Evolutionary conservation across 2,329 filamentous ascomycete genomes (phyloP).

Genomic region (Colletotrichum horii): DNA sequence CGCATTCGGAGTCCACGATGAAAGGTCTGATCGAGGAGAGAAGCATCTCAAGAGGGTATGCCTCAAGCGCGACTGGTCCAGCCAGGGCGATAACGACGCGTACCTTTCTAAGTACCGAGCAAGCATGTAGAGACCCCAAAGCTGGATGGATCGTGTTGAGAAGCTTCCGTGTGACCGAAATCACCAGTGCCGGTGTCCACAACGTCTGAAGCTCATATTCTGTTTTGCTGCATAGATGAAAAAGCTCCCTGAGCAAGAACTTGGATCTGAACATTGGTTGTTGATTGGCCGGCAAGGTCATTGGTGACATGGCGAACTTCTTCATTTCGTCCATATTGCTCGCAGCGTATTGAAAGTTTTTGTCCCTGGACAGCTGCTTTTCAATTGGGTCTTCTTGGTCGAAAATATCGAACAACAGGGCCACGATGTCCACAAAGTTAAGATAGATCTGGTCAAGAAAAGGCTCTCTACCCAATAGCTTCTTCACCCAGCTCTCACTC

Average conservation of each 20-base stretch:
- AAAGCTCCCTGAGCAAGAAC: constrained; percentile 76
- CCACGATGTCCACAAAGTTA: constrained; percentile 79
- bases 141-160: constrained; percentile 83
- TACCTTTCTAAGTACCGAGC: constrained; percentile 85
- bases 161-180: constrained; percentile 76
- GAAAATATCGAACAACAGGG: constrained; percentile 76
- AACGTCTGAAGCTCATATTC: constrained; percentile 68
- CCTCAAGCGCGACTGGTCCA: constrained; percentile 72
- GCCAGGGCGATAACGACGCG: constrained; percentile 81
- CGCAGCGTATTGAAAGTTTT: constrained; percentile 64
- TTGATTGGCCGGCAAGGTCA: constrained; percentile 74
- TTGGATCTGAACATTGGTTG: constrained; percentile 87
- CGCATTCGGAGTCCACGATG: constrained; percentile 82
- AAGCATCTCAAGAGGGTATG: constrained; percentile 90
- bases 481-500: constrained; percentile 71
- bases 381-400: constrained; percentile 80
- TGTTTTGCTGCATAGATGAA: constrained; percentile 77
- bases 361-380: constrained; percentile 65
- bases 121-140: constrained; percentile 85
- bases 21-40: constrained; percentile 81
- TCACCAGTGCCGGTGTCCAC: constrained; percentile 79
- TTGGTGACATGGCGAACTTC: constrained; percentile 67
- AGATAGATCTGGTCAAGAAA: constrained; percentile 69
- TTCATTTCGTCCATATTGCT: constrained; percentile 74
- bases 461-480: constrained; percentile 68